Evolutionary conservation across 192 early-diverging fungal genomes (phyloP).

Genomic region (Umbelopsis sp.): DNA sequence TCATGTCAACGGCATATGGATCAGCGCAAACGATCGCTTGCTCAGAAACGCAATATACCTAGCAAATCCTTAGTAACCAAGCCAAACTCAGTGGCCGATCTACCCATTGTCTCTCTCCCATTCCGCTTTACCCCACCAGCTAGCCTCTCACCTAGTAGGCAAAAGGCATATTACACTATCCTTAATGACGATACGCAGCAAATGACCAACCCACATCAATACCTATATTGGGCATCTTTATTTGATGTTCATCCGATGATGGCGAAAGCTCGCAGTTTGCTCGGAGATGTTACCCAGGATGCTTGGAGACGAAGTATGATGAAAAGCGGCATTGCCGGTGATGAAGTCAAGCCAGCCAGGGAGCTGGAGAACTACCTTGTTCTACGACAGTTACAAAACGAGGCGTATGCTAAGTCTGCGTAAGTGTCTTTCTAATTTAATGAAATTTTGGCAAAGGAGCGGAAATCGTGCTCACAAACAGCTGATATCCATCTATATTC

Average conservation of each 20-base stretch:
- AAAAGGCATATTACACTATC: conserved; percentile 22
- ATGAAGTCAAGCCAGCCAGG: background rate
- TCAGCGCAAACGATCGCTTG: conserved; percentile 4
- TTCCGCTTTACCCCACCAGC: background rate
- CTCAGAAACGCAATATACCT: background rate
- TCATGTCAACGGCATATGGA: background rate
- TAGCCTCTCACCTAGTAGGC: conserved; percentile 4
- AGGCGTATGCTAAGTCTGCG: conserved; percentile 37
- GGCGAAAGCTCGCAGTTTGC: conserved; percentile 20
- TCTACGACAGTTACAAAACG: conserved; percentile 34
- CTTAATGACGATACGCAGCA: conserved; percentile 29
- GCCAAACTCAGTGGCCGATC: background rate
- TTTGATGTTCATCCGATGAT: conserved; percentile 34
- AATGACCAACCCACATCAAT: conserved; percentile 36
- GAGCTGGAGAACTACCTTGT: conserved; percentile 33
- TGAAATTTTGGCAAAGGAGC: background rate
- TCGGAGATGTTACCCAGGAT: background rate
- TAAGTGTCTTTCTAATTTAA: conserved; percentile 23
- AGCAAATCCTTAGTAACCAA: background rate
- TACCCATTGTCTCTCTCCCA: background rate
- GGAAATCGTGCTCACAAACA: no score
- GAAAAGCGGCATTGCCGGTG: conserved; percentile 18
- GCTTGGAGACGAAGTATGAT: background rate
- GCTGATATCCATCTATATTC: background rate
- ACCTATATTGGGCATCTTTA: conserved; percentile 27